A percentile compares a stretch with the other conserved stretches of the same genome.
Evolutionary conservation across 352 stramenopile genomes (phyloP).

Genomic region (Phytopythium mirpurense): DNA sequence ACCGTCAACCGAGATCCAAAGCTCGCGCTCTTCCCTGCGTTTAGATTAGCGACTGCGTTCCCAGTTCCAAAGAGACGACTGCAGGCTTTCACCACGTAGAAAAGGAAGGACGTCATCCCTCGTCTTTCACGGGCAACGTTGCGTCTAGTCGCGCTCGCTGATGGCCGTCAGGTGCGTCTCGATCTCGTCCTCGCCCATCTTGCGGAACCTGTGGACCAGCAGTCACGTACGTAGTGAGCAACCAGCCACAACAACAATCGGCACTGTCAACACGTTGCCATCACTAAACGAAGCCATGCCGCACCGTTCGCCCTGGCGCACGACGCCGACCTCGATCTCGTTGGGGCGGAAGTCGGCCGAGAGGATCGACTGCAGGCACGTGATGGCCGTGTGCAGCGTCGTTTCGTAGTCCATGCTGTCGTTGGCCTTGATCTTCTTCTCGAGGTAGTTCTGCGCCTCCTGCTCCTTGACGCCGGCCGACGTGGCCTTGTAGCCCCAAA

Average conservation of each 20-base stretch:
- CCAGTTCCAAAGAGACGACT: too few relatives aligned
- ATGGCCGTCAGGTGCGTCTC: constrained; percentile 97
- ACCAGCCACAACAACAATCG: too few relatives aligned
- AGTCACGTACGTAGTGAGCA: too few relatives aligned
- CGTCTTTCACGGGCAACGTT: too few relatives aligned
- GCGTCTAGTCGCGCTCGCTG: constrained; percentile 89
- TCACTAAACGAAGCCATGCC: too few relatives aligned
- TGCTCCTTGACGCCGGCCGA: constrained; percentile 96
- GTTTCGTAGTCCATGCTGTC: constrained; percentile 89
- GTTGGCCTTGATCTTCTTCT: constrained; percentile 96
- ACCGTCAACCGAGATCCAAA: too few relatives aligned
- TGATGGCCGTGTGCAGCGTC: constrained; percentile 96
- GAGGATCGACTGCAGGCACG: constrained; percentile 96
- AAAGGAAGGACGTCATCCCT: not conserved
- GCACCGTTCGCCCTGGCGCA: constrained; percentile 64
- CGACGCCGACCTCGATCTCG: constrained; percentile 91
- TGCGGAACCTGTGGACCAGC: constrained; percentile 68
- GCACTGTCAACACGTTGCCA: too few relatives aligned
- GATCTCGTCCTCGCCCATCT: constrained; percentile 96
- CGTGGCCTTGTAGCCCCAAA: constrained; percentile 92
- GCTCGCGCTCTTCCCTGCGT: too few relatives aligned
- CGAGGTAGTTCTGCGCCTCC: constrained; percentile 98
- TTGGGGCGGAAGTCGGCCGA: constrained; percentile 97
- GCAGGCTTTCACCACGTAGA: too few relatives aligned
- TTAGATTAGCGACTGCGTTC: too few relatives aligned